Evolutionary conservation across 495 filamentous ascomycete species (phyloP), one percentile per base, ranked within the genome.

Genomic region (Tuber borchii): DNA sequence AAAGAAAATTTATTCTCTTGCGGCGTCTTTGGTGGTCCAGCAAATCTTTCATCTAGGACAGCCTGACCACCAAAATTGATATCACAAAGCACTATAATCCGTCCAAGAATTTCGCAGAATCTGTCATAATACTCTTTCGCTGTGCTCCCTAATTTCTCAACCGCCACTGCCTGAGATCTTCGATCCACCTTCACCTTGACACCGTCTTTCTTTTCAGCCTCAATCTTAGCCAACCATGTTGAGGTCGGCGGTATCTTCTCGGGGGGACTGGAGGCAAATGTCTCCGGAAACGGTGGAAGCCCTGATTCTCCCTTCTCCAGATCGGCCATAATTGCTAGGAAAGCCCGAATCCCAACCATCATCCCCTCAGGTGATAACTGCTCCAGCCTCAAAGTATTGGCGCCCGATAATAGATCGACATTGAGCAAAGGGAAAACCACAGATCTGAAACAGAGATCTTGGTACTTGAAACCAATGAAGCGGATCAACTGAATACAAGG

Each of bases 41-140:
- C 90, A 83, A 97, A 96, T 83, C 97, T 97, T 83, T 99, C 96
- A 78, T 99, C 95, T 69, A 98, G 84, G 2, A 92, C 93, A 40
- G 94, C 95, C 83, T 99, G 95, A 7, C 95, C 95, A 72, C 96
- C 96, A 84, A 98, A 98, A 9, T 95, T 92, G 76, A 95, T 95
- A 83, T 98, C 95, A 83, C 95, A 98, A 17, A 98, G 89, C 44
- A 97, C 90, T 1, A 94, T 97, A 69, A 99, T 96, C 82, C 97
- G 95, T 40, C 95, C 94, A 12, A 99, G 86, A 10, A 97, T 94
- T 80, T 97, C 93, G 81, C 93, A 98, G 82, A 99, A 99, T 51
- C 90, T 90, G 51, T 90, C 86, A 81, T 97, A 97, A 81, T 93
- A 94, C 46, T 92, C 92, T 79, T 89, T 92, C 2, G 93, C 89